These are phyloP conservation scores for Ascochyta clinopodiicola DNA, from an alignment of 2,329 filamentous ascomycete species.

Conservation along the genomic window DNA sequence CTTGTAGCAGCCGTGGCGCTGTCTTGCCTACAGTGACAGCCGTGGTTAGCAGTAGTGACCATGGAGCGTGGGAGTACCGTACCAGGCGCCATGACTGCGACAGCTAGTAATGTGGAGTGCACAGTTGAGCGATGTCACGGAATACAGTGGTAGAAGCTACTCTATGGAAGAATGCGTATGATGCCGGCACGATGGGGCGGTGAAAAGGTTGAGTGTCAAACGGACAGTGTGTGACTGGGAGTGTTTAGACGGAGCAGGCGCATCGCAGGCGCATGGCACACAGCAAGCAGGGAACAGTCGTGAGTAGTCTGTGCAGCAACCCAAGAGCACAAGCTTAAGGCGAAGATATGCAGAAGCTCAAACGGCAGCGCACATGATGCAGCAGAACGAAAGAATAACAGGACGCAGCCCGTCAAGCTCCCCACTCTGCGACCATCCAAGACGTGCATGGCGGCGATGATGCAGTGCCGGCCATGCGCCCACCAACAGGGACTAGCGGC, in stretches of 20 bases:
- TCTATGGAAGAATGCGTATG: slow-evolving; percentile 3
- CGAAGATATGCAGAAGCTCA: neutral
- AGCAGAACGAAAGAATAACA: neutral
- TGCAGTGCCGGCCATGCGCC: slow-evolving; percentile 6
- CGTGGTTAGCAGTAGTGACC: slow-evolving; percentile 18
- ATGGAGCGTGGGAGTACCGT: slow-evolving; percentile 11
- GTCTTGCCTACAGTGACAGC: slow-evolving; percentile 55
- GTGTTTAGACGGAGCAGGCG: slow-evolving; percentile 19
- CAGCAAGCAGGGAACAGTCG: slow-evolving; percentile 8
- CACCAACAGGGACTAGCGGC: slow-evolving; percentile 9
- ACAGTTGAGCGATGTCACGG: neutral
- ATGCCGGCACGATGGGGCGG: slow-evolving; percentile 8
- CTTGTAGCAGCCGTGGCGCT: slow-evolving; percentile 58
- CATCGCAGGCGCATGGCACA: slow-evolving; percentile 23
- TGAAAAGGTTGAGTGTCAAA: slow-evolving; percentile 13
- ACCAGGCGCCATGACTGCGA: slow-evolving; percentile 33
- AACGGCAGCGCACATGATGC: neutral
- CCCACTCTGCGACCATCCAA: slow-evolving; percentile 2
- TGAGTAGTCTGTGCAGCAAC: neutral
- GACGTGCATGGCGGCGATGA: slow-evolving; percentile 14
- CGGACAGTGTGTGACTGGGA: slow-evolving; percentile 18
- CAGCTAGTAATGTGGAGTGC: slow-evolving; percentile 4
- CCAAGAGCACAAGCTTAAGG: slow-evolving; percentile 8
- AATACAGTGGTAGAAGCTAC: neutral
- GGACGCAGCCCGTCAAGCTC: neutral